These are phyloP conservation scores for Leucocoprinus leucothites DNA, from an alignment of 768 basidiomycete species.

Conservation along the genomic window DNA sequence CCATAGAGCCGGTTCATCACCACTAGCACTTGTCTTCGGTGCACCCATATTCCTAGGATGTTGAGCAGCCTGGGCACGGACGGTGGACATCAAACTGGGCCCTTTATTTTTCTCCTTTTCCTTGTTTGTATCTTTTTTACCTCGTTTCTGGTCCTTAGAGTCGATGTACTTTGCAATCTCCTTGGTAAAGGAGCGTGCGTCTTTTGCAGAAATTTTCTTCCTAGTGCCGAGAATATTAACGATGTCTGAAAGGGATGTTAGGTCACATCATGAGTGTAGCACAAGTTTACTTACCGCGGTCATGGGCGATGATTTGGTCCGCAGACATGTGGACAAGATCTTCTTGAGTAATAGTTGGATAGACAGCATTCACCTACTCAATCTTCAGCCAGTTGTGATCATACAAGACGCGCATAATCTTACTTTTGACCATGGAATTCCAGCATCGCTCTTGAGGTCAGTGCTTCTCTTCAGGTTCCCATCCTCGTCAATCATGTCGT, in stretches of 20 bases:
- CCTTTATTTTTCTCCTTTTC: conserved; percentile 34
- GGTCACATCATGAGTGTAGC: no score
- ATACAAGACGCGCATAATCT: background rate
- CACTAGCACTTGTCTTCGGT: conserved; percentile 7
- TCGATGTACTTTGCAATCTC: conserved; percentile 65
- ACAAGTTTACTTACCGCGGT: conserved; percentile 35
- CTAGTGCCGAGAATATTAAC: conserved; percentile 46
- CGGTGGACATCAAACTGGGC: conserved; percentile 32
- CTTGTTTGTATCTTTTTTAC: conserved; percentile 40
- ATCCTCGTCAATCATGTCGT: conserved; percentile 59
- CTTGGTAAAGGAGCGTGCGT: conserved; percentile 50
- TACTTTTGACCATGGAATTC: conserved; percentile 62
- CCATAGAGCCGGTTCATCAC: conserved; percentile 48
- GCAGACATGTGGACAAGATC: conserved; percentile 44
- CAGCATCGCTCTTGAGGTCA: conserved; percentile 57
- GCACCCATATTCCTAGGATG: conserved; percentile 13
- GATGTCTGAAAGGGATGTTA: conserved; percentile 30
- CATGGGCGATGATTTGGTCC: conserved; percentile 47
- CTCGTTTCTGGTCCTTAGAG: conserved; percentile 57
- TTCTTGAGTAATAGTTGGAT: conserved; percentile 49
- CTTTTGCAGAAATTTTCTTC: conserved; percentile 46
- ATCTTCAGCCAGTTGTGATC: background rate
- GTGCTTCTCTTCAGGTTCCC: conserved; percentile 49
- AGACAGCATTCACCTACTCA: conserved; percentile 56
- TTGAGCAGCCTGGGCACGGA: conserved; percentile 22